Percentiles rank a stretch among this genome's conserved stretches.
Conservation (phyloP, 2,329 filamentous ascomycete species). For the Lasiodiplodia citricola region DNA sequence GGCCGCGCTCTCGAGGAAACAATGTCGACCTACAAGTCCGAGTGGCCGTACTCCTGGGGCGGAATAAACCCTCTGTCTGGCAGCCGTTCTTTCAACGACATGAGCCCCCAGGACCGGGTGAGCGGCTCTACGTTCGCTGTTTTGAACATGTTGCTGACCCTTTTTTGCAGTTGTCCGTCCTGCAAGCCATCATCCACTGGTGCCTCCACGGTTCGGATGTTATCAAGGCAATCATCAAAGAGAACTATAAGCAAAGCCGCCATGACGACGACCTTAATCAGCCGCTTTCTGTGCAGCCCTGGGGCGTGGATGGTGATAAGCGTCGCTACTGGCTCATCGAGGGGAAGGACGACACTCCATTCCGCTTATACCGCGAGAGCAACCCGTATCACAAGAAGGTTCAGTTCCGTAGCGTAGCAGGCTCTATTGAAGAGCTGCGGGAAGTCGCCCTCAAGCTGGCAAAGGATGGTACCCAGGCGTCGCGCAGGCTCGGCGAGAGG, state of each 20-base stretch:
- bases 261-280: conserved; percentile 82
- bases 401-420: conserved; percentile 93
- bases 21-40: conserved; percentile 78
- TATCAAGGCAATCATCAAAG: conserved; percentile 79
- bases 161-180: conserved; percentile 71
- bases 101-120: conserved; percentile 84
- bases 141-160: conserved; percentile 32
- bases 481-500: conserved; percentile 76
- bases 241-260: conserved; percentile 85
- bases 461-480: conserved; percentile 79
- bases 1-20: conserved; percentile 93
- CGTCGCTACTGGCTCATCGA: conserved; percentile 93
- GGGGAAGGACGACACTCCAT: conserved; percentile 90
- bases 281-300: conserved; percentile 85
- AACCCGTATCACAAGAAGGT: conserved; percentile 77
- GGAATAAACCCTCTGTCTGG: conserved; percentile 82
- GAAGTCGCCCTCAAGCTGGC: conserved; percentile 76
- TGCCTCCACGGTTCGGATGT: conserved; percentile 85
- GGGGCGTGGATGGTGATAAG: conserved; percentile 89
- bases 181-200: conserved; percentile 87
- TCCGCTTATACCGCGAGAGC: conserved; percentile 92
- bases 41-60: conserved; percentile 89
- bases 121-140: conserved; percentile 33
- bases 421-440: conserved; percentile 84
- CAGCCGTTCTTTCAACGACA: conserved; percentile 78